Base-by-base conservation (phyloP, 208 protist species). In the Leishmania arabica region DNA sequence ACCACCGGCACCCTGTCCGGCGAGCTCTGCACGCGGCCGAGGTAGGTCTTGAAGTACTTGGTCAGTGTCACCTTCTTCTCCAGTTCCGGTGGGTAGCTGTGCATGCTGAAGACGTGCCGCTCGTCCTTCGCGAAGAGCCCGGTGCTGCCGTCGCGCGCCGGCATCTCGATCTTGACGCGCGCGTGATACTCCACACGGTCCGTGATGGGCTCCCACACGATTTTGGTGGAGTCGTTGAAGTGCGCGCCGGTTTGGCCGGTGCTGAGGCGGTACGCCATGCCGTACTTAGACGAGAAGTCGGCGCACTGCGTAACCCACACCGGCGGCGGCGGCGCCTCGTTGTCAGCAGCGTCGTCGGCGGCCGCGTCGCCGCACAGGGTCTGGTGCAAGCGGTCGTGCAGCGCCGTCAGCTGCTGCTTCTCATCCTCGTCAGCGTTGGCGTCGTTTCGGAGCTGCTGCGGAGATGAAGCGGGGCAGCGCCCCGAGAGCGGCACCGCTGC, bases 141-240 rank as follows among this genome's bases (percentile, higher is more conserved):
- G 2, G 76, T 73, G 54, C 77, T 70, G 74, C 77, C 77, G 58
- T 86, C 81, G 58, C 74, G 77, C 72, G 81, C 76, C 24, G 88
- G 81, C 66, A 95, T 83, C 77, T 91, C 85, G 11, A 88, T 83
- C 85, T 97, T 92, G 53, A 93, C 84, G 9, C 89, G 82, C 45
- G 86, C 84, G 75, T 92, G 93, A 81, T 98, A 98, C 87, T 97
- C 93, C 42, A 97, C 89, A 27, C 88, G 87, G 56, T 86, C 89
- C 60, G 84, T 90, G 53, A 91, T 89, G 42, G 90, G 80, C 83
- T 96, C 87, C 88, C 97, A 96, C 45, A 99, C 88, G 62, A 99
- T 98, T 85, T 98, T 99, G 13, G 98, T 99, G 31, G 84, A 88
- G 91, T 99, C 99, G 90, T 99, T 99, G 90, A 99, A 99, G 87